phyloP scores from a whole-genome alignment of 2,329 filamentous ascomycete species.

The Paradendryphiella salina region DNA sequence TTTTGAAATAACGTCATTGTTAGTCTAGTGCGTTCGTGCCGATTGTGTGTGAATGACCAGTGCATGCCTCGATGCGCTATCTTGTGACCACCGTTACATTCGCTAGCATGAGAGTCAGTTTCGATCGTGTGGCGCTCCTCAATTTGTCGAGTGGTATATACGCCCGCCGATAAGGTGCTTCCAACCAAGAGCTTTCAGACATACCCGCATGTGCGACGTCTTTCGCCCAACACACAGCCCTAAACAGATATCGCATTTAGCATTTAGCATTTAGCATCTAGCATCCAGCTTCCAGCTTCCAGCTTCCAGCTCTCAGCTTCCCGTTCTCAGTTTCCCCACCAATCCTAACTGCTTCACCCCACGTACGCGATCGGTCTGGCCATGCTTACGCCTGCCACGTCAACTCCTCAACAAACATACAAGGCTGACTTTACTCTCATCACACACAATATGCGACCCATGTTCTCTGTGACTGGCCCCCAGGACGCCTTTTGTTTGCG shows the following conservation, averaged over 20 bases:
- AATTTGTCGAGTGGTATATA: background rate
- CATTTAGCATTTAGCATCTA: too few relatives aligned
- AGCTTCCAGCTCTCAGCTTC: too few relatives aligned
- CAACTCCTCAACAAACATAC: background rate
- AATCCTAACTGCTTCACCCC: background rate
- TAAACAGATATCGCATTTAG: background rate
- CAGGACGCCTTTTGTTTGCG: background rate
- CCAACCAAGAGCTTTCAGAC: background rate
- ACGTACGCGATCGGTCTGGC: background rate
- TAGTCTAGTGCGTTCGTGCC: too few relatives aligned
- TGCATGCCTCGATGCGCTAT: too few relatives aligned
- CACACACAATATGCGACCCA: background rate
- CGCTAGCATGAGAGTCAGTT: too few relatives aligned
- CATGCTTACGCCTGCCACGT: constrained; percentile 1
- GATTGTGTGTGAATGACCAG: too few relatives aligned
- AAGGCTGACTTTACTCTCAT: constrained; percentile 1
- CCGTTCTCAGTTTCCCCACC: background rate
- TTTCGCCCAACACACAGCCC: too few relatives aligned
- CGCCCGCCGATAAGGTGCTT: background rate
- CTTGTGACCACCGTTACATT: too few relatives aligned
- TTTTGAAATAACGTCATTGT: background rate
- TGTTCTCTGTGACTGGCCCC: background rate
- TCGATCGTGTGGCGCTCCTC: too few relatives aligned
- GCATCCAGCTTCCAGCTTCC: too few relatives aligned
- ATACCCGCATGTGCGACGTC: background rate